Evolutionary conservation across 108 stramenopile genomes (phyloP).

Genomic region (Cyclotella sp.): DNA sequence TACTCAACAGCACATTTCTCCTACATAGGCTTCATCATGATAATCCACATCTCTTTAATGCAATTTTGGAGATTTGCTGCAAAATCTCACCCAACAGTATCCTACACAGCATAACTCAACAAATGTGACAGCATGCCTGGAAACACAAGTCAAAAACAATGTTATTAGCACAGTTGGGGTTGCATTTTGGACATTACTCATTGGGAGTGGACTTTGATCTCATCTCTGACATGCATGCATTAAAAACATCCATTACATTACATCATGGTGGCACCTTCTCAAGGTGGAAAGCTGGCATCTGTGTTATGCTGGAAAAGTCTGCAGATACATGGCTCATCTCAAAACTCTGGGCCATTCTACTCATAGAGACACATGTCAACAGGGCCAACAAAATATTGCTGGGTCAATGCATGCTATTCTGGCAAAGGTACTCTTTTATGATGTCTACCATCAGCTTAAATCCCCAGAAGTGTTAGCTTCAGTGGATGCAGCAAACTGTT

Average conservation of each 20-base stretch:
- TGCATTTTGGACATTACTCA: slow-evolving; percentile 8
- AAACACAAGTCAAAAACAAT: background rate
- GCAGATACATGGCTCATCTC: background rate
- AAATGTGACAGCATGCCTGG: slow-evolving; percentile 1
- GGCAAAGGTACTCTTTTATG: slow-evolving; percentile 8
- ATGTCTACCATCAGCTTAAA: background rate
- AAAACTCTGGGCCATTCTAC: slow-evolving; percentile 22
- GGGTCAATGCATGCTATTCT: slow-evolving; percentile 17
- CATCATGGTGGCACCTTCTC: background rate
- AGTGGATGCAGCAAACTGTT: slow-evolving; percentile 29
- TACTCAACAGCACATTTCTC: slow-evolving; percentile 1
- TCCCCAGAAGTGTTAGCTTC: slow-evolving; percentile 2
- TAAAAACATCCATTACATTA: slow-evolving; percentile 8
- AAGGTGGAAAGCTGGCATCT: slow-evolving; percentile 14
- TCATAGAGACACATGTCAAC: slow-evolving; percentile 37
- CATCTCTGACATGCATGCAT: slow-evolving; percentile 8
- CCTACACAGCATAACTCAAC: background rate
- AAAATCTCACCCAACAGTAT: background rate
- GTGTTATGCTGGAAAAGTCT: slow-evolving; percentile 18
- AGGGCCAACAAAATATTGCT: slow-evolving; percentile 4
- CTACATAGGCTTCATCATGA: background rate
- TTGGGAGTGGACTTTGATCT: background rate
- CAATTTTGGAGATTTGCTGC: background rate
- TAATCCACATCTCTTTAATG: background rate
- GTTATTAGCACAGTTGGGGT: slow-evolving; percentile 13